These are phyloP conservation scores for Diospyros lotus DNA, from an alignment of 148 eudicot species.

Conservation along the genomic window DNA sequence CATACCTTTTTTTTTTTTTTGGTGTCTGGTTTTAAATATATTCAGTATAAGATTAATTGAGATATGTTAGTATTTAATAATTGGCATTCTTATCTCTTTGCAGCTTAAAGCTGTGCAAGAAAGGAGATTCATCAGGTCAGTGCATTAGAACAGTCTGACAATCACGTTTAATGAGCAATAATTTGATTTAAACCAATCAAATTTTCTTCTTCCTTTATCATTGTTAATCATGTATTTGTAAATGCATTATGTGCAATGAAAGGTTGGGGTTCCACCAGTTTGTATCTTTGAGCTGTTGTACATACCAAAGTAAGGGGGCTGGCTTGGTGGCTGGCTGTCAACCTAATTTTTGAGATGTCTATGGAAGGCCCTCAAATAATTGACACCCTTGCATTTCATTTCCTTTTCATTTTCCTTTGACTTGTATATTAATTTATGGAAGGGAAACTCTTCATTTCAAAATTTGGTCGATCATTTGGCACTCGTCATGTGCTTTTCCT, in stretches of 20 bases:
- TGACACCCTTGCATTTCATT: too few species aligned
- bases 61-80: background rate
- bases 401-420: too few species aligned
- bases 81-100: conserved; percentile 19
- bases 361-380: too few species aligned
- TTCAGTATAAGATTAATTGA: too few species aligned
- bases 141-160: background rate
- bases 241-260: background rate
- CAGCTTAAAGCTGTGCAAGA: conserved; percentile 93
- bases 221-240: background rate
- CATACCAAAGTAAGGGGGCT: too few species aligned
- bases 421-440: too few species aligned
- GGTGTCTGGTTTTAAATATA: too few species aligned
- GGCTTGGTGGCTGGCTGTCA: too few species aligned
- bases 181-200: background rate
- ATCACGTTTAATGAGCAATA: background rate
- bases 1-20: background rate
- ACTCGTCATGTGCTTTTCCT: too few species aligned
- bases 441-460: too few species aligned
- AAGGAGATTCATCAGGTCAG: conserved; percentile 95
- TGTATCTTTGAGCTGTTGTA: background rate
- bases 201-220: conserved; percentile 4
- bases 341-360: too few species aligned
- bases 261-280: background rate
- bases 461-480: too few species aligned